phyloP scores from a whole-genome alignment of 2,329 filamentous ascomycete species.

The Colletotrichum sublineola region DNA sequence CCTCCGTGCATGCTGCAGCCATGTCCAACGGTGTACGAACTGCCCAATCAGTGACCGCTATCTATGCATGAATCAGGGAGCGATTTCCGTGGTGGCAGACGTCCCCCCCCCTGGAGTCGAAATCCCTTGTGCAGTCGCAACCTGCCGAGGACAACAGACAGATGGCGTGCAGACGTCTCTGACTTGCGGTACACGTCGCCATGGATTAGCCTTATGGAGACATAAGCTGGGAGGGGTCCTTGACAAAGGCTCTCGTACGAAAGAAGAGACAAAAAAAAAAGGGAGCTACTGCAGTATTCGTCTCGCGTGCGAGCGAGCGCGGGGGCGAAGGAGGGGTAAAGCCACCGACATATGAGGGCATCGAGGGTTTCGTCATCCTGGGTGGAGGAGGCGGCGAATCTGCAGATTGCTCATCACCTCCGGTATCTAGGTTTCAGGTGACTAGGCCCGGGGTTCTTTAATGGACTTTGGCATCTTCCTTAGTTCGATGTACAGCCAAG shows the following conservation, averaged over 20 bases:
- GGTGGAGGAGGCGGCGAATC: neutral
- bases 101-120: neutral
- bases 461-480: too few species aligned
- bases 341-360: conserved; percentile 2
- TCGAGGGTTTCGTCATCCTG: neutral
- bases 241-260: neutral
- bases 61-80: neutral
- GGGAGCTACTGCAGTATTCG: neutral
- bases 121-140: neutral
- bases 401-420: neutral
- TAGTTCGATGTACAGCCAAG: neutral
- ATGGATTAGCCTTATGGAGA: neutral
- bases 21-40: neutral
- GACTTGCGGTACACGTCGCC: neutral
- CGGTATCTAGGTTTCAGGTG: neutral
- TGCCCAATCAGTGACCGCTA: neutral
- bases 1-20: neutral
- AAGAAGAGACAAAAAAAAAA: neutral
- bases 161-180: neutral
- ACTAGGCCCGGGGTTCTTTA: too few species aligned
- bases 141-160: neutral
- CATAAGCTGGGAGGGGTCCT: neutral
- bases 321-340: conserved; percentile 7
- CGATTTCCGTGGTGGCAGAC: neutral
- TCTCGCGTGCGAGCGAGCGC: too few species aligned